Base-by-base conservation (phyloP, 352 stramenopile genomes). In the Phytophthora citricola region DNA sequence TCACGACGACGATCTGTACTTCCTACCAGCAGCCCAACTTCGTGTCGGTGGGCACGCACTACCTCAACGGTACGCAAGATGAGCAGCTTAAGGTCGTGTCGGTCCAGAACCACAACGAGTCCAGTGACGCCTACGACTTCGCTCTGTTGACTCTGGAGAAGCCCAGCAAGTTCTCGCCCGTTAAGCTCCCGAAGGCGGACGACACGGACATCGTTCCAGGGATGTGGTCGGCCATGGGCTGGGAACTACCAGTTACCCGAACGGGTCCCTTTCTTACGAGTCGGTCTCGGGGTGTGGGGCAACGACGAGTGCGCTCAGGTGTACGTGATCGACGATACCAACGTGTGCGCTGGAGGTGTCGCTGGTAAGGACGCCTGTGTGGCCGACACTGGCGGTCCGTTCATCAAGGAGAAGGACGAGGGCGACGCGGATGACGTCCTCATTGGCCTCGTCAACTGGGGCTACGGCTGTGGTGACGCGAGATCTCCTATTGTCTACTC, bases 401-500 rank as follows among this genome's bases (percentile, higher is more conserved):
- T 88, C 5, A 76, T 76, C n/a, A 52, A 72, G 39, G 63, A 79
- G 31, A 56, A 53, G 9, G 34, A 6, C 1, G 24, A 47, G 29
- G 64, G 57, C 3, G 61, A 70, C 17, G 32, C 9, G n/a, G 49
- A 59, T 22, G 76, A 83, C n/a, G 29, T 71, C n/a, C 50, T 85
- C 2, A 50, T 90, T 10, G 81, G 81, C 10, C 49, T 90, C 29
- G 70, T 83, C 17, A 85, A 66, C 64, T 88, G 78, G 76, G 77
- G 77, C 10, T 58, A 72, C 31, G 76, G 76, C 27, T 89, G 82
- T 27, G 79, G 73, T 15, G 50, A 66, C 5, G 58, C 49, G 15
- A 68, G 71, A n/a, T 71, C 69, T 12, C 82, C 82, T 3, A 66
- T 69, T 1, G 76, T 91, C 11, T 89, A 87, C 76, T 72, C 79